Percentiles rank a stretch among this genome's conserved stretches.
Evolutionary conservation across 495 filamentous ascomycete genomes (phyloP).

Genomic region (Penicillium ucsense): DNA sequence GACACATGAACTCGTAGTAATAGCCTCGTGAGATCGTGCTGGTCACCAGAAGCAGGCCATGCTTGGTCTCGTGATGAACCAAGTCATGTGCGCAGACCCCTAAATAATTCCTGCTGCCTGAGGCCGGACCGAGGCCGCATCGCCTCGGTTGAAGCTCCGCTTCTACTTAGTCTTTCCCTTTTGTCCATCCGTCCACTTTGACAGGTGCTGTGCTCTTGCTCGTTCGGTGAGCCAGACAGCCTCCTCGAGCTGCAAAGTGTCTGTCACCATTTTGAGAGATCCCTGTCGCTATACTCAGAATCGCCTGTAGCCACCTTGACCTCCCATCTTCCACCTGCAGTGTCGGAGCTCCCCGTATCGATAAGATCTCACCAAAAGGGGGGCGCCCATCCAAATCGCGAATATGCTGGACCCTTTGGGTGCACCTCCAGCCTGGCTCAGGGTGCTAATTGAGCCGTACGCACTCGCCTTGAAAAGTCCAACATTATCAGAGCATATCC

Average conservation of each 20-base stretch:
- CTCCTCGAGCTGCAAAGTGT: no score
- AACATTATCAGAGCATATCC: slow-evolving; percentile 73
- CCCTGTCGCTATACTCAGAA: no score
- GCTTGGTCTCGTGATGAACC: slow-evolving; percentile 10
- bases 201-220: no score
- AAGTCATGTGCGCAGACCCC: slow-evolving; percentile 3
- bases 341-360: slow-evolving; percentile 9
- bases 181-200: not conserved
- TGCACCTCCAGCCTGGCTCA: slow-evolving; percentile 33
- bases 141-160: slow-evolving; percentile 4
- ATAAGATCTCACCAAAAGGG: slow-evolving; percentile 5
- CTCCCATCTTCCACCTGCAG: slow-evolving; percentile 1
- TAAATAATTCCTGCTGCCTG: slow-evolving; percentile 3
- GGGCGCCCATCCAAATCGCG: slow-evolving; percentile 8
- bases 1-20: not conserved
- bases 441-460: slow-evolving; percentile 32
- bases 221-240: no score
- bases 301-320: not conserved
- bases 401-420: slow-evolving; percentile 42
- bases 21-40: not conserved
- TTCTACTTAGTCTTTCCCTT: slow-evolving; percentile 6
- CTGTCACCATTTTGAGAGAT: no score
- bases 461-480: slow-evolving; percentile 46
- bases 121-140: slow-evolving; percentile 14
- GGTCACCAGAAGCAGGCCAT: slow-evolving; percentile 6